Conservation (phyloP, 78 protist species). For the Dictyostelium intermedium region DNA sequence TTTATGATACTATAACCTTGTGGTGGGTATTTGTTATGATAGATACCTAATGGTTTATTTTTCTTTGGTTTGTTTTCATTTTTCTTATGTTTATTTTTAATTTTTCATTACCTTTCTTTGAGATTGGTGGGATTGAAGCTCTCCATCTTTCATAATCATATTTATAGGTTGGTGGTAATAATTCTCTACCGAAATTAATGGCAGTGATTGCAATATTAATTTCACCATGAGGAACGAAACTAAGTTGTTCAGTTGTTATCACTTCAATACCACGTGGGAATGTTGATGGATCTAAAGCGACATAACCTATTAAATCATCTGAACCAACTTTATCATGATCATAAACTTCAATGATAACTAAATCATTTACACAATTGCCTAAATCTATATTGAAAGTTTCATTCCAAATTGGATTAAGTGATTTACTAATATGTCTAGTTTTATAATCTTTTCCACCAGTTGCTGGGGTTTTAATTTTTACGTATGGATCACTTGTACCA, state of each 20-base stretch:
- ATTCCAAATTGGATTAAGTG: slow-evolving; percentile 13
- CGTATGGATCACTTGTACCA: slow-evolving; percentile 37
- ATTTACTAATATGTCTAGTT: neutral
- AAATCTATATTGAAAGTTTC: neutral
- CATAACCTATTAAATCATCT: slow-evolving; percentile 53
- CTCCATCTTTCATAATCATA: slow-evolving; percentile 26
- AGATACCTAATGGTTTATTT: slow-evolving; percentile 14
- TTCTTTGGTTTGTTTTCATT: neutral
- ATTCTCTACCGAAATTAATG: slow-evolving; percentile 38
- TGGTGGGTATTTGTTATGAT: slow-evolving; percentile 24
- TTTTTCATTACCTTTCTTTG: slow-evolving; percentile 61
- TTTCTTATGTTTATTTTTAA: slow-evolving; percentile 20
- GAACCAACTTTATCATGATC: slow-evolving; percentile 39
- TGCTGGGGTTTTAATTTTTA: neutral
- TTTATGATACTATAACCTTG: slow-evolving; percentile 26
- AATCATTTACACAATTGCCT: neutral
- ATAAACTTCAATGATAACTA: slow-evolving; percentile 21
- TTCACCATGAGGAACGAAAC: slow-evolving; percentile 57
- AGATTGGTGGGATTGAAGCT: neutral
- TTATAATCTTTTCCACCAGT: neutral
- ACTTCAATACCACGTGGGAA: slow-evolving; percentile 45
- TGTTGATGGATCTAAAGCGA: slow-evolving; percentile 37
- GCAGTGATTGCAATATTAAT: slow-evolving; percentile 53
- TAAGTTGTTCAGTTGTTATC: neutral
- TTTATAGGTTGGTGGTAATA: slow-evolving; percentile 18